These are phyloP conservation scores for Teunomyces kruisii DNA, from an alignment of 805 yeast species.

Conservation along the genomic window DNA sequence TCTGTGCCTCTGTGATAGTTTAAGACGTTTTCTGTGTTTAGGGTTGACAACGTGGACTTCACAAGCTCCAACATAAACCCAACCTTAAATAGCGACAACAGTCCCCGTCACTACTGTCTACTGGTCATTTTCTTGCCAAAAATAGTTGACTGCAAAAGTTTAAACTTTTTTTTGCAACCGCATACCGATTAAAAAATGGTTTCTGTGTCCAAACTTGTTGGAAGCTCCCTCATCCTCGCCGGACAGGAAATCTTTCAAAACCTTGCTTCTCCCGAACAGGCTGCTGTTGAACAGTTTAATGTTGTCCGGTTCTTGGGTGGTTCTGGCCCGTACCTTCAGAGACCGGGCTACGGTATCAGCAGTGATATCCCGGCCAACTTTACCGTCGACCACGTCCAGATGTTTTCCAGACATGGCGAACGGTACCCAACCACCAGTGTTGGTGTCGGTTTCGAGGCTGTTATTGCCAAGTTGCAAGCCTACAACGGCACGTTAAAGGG, in stretches of 20 bases:
- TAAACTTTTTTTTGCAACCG: too few species aligned
- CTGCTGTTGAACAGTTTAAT: constrained; percentile 24
- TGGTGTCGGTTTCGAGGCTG: constrained; percentile 27
- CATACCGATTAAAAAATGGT: constrained; percentile 20
- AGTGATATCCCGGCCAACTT: constrained; percentile 41
- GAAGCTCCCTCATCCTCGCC: constrained; percentile 23
- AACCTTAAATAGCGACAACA: too few species aligned
- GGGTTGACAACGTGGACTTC: too few species aligned
- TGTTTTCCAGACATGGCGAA: constrained; percentile 78
- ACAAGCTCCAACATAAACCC: too few species aligned
- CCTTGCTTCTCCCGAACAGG: constrained; percentile 26
- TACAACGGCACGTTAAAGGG: constrained; percentile 40
- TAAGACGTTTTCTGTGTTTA: too few species aligned
- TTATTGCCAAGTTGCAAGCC: constrained; percentile 23
- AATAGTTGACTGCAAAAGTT: too few species aligned
- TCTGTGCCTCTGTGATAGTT: too few species aligned
- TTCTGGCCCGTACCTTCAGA: constrained; percentile 26
- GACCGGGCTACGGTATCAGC: constrained; percentile 24
- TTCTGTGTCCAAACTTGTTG: constrained; percentile 19
- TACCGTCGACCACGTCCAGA: constrained; percentile 63
- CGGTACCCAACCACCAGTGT: constrained; percentile 47
- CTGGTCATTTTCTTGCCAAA: too few species aligned
- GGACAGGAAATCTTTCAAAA: constrained; percentile 20
- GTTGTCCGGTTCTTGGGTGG: constrained; percentile 24
- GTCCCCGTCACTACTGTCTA: too few species aligned